Evolutionary conservation across 31 red algal genomes (phyloP), one percentile per base, ranked within the genome.

Genomic region (Odonthalia washingtoniensis): DNA sequence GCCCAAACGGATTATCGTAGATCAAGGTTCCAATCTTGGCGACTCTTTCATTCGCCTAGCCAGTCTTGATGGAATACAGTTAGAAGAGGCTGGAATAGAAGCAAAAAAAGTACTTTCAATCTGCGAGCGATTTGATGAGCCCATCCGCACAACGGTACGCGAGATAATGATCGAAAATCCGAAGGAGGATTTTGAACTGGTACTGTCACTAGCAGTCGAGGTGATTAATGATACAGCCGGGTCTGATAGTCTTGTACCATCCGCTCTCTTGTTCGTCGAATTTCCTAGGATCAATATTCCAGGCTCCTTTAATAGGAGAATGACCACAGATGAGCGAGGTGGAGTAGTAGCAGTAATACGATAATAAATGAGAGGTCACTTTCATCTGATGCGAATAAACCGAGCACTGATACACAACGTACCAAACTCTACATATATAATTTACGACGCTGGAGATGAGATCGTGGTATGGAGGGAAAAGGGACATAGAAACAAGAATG

Each of bases 381-480:
- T 77, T 17, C 5, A 17, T 18, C 9, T 5, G 33, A 6, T 77
- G 33, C 33, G 74, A 9, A 27, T 77, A 4, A 37, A 77, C 9
- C 74, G 74, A 14, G 40, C 74, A 5, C 40, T 77, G 5, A 5
- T 16, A n/a, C 74, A 46, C 31, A 28, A 5, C 35, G 40, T 44
- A 9, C 74, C 40, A 32, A n/a, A 24, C 21, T 14, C 78, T 65
- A 16, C 4, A 17, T 5, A 77, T 28, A 40, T 40, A 5, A 77
- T 27, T 12, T 44, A 43, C 28, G 37, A 77, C 12, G 16, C 9
- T 9, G 40, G 74, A 43, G 74, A 77, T 44, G 24, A 46, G 37
- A 49, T 65, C 33, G 49, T 81, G 5, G 28, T 39, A 27, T 81
- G 78, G 78, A 61, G 78, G n/a, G 78, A 81, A 44, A 81, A 65